These are phyloP conservation scores for Colletotrichum falcatum DNA, from an alignment of 2,329 filamentous ascomycete genomes.

Conservation along the genomic window DNA sequence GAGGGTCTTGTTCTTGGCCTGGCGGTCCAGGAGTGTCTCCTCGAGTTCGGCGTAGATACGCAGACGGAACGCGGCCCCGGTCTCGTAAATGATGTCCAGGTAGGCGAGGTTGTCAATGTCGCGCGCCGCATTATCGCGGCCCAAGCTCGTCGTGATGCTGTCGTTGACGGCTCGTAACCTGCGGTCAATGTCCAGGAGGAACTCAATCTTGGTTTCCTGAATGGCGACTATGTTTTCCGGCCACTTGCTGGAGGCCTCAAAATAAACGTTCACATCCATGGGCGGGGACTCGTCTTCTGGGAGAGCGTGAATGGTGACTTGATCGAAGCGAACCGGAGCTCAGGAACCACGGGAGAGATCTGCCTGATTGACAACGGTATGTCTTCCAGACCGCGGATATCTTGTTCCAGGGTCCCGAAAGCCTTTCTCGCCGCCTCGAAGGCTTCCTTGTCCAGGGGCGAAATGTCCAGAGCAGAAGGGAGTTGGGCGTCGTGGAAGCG, in stretches of 20 bases:
- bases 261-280: conserved; percentile 86
- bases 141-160: conserved; percentile 75
- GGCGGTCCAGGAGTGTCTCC: conserved; percentile 81
- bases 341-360: conserved; percentile 77
- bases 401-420: conserved; percentile 79
- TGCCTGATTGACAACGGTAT: conserved; percentile 89
- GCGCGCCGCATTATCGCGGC: conserved; percentile 80
- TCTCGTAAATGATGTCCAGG: conserved; percentile 82
- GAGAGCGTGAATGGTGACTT: conserved; percentile 61
- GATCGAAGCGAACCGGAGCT: conserved; percentile 80
- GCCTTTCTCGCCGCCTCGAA: conserved; percentile 79
- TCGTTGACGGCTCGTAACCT: conserved; percentile 73
- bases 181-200: conserved; percentile 81
- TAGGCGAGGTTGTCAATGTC: conserved; percentile 82
- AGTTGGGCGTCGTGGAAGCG: conserved; percentile 64
- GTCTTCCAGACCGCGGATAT: conserved; percentile 82
- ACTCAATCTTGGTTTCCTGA: conserved; percentile 93
- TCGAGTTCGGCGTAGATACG: conserved; percentile 92
- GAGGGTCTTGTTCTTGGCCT: conserved; percentile 78
- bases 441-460: conserved; percentile 61
- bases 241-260: conserved; percentile 94
- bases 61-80: conserved; percentile 81
- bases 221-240: conserved; percentile 92
- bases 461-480: conserved; percentile 60
- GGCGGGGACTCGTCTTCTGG: conserved; percentile 62